Base-by-base conservation (phyloP, 139 green algal species). In the Coelastrella sp. region DNA sequence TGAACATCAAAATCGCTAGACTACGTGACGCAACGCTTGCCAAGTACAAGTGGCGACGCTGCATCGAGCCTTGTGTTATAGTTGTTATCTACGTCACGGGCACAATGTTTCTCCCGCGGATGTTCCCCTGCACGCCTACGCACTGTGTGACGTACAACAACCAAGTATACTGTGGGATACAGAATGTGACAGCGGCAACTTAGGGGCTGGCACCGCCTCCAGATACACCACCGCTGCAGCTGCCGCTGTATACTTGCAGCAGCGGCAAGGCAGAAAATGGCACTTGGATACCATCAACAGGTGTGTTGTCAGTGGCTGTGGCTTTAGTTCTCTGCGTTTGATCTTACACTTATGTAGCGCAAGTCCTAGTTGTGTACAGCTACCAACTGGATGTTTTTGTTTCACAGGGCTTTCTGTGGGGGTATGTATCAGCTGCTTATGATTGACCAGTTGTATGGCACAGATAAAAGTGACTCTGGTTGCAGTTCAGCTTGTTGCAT, bases 71-170 rank as follows among this genome's bases (percentile, higher is more conserved):
- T 11, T 94, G 91, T 87, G 16, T 97, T 32, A 84, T 98, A 57
- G 96, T 96, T 5, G 83, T 94, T 64, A n/a, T 98, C 23, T 98
- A 97, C 92, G 93, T 96, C 23, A 98, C 96, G 2, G 85, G 96
- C 74, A 90, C 88, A 89, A 98, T 97, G 95, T 88, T 98, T 76
- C 95, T 98, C 90, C 97, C 97, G 2, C 92, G 97, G 20, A 93
- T 97, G 76, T 98, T 98, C 92, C 94, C 95, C 2, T 98, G 97
- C 92, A 93, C 87, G 7, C 93, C 92, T 59, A 97, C 96, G 0
- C 86, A 95, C 83, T 98, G 94, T 81, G 87, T 94, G 56, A 93
- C 94, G 7, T 85, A 94, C 78, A 47, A 92, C 80, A 90, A 68
- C 20, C 78, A 88, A 32, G 93, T 92, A 3, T 90, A 94, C 68